Evolutionary conservation across 2,329 filamentous ascomycete species (phyloP).

Genomic region (Exophiala bonariae): DNA sequence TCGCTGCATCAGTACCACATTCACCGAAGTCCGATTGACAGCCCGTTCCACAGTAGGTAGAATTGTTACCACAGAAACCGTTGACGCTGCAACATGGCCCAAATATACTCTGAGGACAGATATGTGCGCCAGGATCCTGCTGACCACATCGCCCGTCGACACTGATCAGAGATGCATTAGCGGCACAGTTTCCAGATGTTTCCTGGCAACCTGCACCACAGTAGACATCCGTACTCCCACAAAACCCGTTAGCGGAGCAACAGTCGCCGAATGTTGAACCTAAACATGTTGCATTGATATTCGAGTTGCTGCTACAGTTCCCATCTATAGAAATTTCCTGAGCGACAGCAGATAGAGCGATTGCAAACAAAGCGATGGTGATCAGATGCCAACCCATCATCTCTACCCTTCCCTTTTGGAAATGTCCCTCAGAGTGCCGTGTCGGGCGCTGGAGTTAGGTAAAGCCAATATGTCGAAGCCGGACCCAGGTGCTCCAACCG

Average conservation of each 20-base stretch:
- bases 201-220: conserved; percentile 1
- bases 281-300: conserved; percentile 1
- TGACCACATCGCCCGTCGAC: neutral
- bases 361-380: no score
- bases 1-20: neutral
- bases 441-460: no score
- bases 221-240: neutral
- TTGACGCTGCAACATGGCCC: neutral
- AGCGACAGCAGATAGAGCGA: no score
- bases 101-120: neutral
- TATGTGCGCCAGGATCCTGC: neutral
- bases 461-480: no score
- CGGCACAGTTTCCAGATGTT: neutral
- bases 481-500: no score
- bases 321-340: neutral
- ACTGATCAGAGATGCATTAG: neutral
- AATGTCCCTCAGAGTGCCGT: no score
- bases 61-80: neutral
- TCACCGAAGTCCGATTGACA: neutral
- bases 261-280: conserved; percentile 2
- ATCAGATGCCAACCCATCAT: no score
- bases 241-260: conserved; percentile 1
- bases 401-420: no score
- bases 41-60: neutral
- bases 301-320: neutral